Evolutionary conservation across 495 filamentous ascomycete genomes (phyloP), one percentile per base, ranked within the genome.

Genomic region (Daldinia caldariorum): DNA sequence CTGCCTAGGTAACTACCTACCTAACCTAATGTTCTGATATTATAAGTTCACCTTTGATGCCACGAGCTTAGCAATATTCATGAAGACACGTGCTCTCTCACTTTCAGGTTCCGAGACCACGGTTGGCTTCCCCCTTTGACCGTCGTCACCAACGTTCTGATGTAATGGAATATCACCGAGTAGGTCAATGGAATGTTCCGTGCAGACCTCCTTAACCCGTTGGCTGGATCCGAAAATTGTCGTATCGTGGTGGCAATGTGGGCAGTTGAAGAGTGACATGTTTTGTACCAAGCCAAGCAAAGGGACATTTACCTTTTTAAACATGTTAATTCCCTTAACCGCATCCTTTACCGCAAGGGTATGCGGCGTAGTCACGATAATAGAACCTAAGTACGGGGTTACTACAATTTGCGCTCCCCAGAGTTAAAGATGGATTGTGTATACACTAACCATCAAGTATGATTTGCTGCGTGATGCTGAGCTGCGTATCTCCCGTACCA

Each of bases 341-440:
- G 95, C 94, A 73, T 98, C 95, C 49, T 90, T 90, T 0, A 97
- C 84, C 0, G 94, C 92, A 43, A 98, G 86, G 54, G 96, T 92
- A 77, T 98, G 94, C 26, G 95, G 95, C 9, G 95, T 99, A 7
- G 92, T 93, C 2, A 98, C 90, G 49, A 99, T 90, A n/a, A 99
- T 81, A 1, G 92, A 90, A 31, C 92, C 88, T 90, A 64, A 6
- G 6, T 29, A 7, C 3, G n/a, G 32, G 58, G 6, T 74, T 62
- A 72, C 39, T 14, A 57, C 6, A 3, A 13, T 32, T 32, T 1
- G 31, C 20, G 4, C 6, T 18, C 45, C 13, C 45, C 7, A 7
- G 6, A 34, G 18, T 16, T 38, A 16, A 10, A 38, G n/a, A 20
- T 5, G 45, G 5, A 12, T 5, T 32, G 10, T 26, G 26, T 26